phyloP scores from a whole-genome alignment of 768 basidiomycete genomes.

The Mycena sanguinolenta region DNA sequence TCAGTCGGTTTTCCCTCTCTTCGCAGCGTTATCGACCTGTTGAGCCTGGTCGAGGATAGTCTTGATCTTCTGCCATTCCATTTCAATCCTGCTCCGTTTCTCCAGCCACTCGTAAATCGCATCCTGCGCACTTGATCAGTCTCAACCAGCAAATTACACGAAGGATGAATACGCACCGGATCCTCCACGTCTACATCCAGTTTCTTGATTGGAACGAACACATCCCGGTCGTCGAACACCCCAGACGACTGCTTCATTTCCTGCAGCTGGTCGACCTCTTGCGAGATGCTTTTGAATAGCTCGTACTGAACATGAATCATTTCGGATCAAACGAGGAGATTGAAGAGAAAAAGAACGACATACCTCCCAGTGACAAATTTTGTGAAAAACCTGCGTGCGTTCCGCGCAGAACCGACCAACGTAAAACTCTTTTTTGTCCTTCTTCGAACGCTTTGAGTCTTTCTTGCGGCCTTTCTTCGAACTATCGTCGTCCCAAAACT shows the following conservation, averaged over 20 bases:
- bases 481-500: constrained; percentile 26
- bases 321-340: constrained; percentile 29
- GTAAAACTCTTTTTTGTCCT: constrained; percentile 52
- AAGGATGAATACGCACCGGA: constrained; percentile 51
- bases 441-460: background rate
- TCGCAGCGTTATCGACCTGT: background rate
- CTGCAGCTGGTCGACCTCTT: constrained; percentile 71
- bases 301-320: constrained; percentile 61
- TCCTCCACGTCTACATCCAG: constrained; percentile 73
- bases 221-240: constrained; percentile 34
- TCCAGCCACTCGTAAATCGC: constrained; percentile 88
- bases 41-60: constrained; percentile 5
- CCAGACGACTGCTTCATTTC: constrained; percentile 49
- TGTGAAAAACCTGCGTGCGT: constrained; percentile 76
- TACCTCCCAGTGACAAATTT: constrained; percentile 90
- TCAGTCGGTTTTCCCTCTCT: constrained; percentile 11
- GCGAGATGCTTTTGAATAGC: constrained; percentile 70
- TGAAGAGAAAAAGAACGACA: constrained; percentile 27
- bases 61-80: constrained; percentile 79
- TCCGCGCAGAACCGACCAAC: constrained; percentile 87
- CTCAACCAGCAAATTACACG: background rate
- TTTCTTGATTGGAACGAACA: constrained; percentile 72
- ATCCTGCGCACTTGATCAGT: constrained; percentile 50
- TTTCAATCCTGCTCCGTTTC: constrained; percentile 72
- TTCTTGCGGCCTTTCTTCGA: constrained; percentile 28